Evolutionary conservation across 306 rosid species (phyloP).

Genomic region (Quercus variabilis): DNA sequence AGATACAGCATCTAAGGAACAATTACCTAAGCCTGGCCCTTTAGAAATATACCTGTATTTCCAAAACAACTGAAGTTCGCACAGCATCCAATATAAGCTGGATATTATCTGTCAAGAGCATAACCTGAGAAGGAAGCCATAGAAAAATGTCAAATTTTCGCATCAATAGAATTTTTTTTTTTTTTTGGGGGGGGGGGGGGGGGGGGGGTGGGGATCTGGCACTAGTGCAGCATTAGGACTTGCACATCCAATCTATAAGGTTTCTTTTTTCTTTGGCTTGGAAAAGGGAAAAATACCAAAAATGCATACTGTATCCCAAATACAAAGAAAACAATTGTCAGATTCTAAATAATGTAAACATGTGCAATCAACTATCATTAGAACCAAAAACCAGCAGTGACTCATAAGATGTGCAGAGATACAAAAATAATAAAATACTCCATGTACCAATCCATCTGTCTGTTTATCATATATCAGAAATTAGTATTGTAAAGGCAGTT

Average conservation of each 20-base stretch:
- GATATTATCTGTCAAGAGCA: constrained; percentile 65
- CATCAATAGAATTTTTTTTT: not conserved
- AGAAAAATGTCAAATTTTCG: not conserved
- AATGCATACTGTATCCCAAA: not conserved
- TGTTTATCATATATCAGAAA: not conserved
- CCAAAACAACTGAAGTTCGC: constrained; percentile 50
- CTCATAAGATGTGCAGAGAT: not conserved
- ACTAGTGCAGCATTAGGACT: not conserved
- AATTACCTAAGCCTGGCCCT: too few species aligned
- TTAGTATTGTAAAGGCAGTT: not conserved
- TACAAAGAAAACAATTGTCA: not conserved
- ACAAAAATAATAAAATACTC: not conserved
- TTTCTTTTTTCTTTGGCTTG: not conserved
- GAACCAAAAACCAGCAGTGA: not conserved
- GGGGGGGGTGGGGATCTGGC: not conserved
- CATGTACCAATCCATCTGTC: not conserved
- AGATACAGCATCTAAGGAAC: too few species aligned
- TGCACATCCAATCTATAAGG: not conserved
- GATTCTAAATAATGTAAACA: not conserved
- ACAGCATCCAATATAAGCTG: constrained; percentile 63
- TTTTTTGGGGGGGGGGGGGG: too few species aligned
- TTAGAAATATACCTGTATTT: constrained; percentile 60
- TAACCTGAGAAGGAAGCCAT: constrained; percentile 43
- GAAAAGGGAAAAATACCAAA: not conserved
- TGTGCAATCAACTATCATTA: not conserved